Base-by-base conservation (phyloP, 257 asterid genomes). In the Paulownia fortunei region DNA sequence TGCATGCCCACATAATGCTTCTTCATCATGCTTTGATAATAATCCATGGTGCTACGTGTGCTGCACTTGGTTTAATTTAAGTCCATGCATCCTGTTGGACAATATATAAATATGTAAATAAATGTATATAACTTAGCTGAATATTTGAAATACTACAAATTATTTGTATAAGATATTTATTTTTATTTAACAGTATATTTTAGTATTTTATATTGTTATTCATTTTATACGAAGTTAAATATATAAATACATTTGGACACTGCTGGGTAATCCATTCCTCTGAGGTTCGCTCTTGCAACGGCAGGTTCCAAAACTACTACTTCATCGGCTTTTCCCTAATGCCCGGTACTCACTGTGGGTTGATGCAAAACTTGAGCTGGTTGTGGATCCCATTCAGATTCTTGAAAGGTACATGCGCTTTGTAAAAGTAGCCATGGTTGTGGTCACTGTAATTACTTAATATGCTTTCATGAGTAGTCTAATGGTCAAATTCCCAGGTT, bases 341-440 rank as follows among this genome's bases (percentile, higher is more conserved):
- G 88, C 94, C 34, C 91, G 90, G 41, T 94, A 94, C 85, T 94
- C 99, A 23, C 58, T 94, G 76, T 94, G 99, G 98, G 80, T 94
- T 49, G 99, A 94, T 86, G 99, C 97, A 66, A 94, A 94, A 79
- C 97, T 94, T 66, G 95, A 94, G 85, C 93, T 94, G 49, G 91
- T 91, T 72, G 97, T 92, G 73, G 98, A 94, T 84, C 98, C 98
- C 69, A 72, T 89, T 82, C 92, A 87, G 86, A 85, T 92, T 82
- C 96, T 92, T 10, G 99, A 94, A 88, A 92, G 99, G 99, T 91
- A 81, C 59, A 58, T 78, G 24, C 64, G 18, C 72, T 47, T 46
- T n/a, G 24, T 44, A 10, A 16, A 34, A 46, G 46, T 32, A 79
- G 30, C 73, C 3, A 26, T 56, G 26, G 12, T n/a, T 51, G 12